Evolutionary conservation across 495 filamentous ascomycete genomes (phyloP).

Genomic region (Geoglossum glabrum): DNA sequence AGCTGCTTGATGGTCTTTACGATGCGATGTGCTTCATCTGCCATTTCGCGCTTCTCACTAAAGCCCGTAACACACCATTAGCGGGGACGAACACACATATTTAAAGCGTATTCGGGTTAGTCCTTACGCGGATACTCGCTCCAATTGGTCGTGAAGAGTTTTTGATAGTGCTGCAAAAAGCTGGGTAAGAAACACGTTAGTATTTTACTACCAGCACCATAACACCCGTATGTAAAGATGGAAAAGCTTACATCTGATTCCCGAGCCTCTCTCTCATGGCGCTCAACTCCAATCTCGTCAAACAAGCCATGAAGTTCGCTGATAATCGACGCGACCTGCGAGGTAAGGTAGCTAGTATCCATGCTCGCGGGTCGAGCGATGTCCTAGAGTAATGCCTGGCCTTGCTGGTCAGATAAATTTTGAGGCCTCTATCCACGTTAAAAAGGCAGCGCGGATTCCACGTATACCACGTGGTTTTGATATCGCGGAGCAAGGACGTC

Average conservation of each 20-base stretch:
- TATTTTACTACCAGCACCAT: neutral
- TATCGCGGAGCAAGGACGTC: neutral
- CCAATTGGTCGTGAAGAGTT: slow-evolving; percentile 67
- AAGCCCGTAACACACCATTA: slow-evolving; percentile 8
- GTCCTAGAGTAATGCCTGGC: neutral
- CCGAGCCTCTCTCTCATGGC: slow-evolving; percentile 70
- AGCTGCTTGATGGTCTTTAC: slow-evolving; percentile 78
- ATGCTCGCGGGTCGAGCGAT: slow-evolving; percentile 22
- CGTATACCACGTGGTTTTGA: neutral
- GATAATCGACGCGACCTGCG: slow-evolving; percentile 85
- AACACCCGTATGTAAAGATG: neutral
- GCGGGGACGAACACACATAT: neutral
- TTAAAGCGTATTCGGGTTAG: neutral
- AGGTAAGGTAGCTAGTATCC: slow-evolving; percentile 80
- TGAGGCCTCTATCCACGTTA: neutral
- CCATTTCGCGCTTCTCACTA: slow-evolving; percentile 72
- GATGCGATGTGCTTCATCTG: slow-evolving; percentile 68
- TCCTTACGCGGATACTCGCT: slow-evolving; percentile 45
- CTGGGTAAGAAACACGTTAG: slow-evolving; percentile 27
- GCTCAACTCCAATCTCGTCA: slow-evolving; percentile 84
- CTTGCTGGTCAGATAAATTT: neutral
- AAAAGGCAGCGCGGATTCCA: neutral
- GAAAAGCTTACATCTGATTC: slow-evolving; percentile 52
- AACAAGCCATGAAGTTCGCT: slow-evolving; percentile 79
- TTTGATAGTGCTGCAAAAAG: slow-evolving; percentile 76